phyloP scores from a whole-genome alignment of 345 rosid species.

The Murraya koenigii region DNA sequence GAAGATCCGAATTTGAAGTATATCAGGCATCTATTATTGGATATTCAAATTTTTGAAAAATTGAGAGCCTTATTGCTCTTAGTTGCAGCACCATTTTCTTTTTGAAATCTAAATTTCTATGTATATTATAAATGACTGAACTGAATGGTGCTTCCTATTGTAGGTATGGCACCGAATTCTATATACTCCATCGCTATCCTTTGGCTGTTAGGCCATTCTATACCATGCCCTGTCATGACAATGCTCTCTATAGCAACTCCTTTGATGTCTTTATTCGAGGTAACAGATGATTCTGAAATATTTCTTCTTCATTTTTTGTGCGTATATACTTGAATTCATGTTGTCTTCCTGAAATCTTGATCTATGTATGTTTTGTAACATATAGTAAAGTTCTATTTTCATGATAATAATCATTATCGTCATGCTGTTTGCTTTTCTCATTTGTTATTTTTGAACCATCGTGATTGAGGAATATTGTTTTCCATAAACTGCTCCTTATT shows the following conservation, averaged over 20 bases:
- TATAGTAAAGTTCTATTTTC: neutral
- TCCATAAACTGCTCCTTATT: neutral
- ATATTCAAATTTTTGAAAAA: neutral
- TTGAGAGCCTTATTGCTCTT: neutral
- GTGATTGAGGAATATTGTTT: neutral
- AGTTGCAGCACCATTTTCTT: neutral
- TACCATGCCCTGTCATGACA: slow-evolving; percentile 86
- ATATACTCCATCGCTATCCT: slow-evolving; percentile 79
- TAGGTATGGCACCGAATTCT: slow-evolving; percentile 87
- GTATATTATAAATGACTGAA: neutral
- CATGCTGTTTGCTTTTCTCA: neutral
- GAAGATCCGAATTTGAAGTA: neutral
- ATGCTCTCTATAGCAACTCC: slow-evolving; percentile 74
- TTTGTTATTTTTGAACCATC: neutral
- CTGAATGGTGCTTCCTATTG: slow-evolving; percentile 8
- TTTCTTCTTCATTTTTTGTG: neutral
- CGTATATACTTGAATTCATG: neutral
- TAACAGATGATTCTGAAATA: slow-evolving; percentile 12
- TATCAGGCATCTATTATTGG: neutral
- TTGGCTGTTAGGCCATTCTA: slow-evolving; percentile 84
- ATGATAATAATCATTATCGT: neutral
- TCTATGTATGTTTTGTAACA: neutral
- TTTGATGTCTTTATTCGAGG: slow-evolving; percentile 96
- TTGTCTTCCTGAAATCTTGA: neutral
- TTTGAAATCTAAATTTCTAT: neutral